phyloP scores from a whole-genome alignment of 148 eudicot species.

The Linanthus parryae region DNA sequence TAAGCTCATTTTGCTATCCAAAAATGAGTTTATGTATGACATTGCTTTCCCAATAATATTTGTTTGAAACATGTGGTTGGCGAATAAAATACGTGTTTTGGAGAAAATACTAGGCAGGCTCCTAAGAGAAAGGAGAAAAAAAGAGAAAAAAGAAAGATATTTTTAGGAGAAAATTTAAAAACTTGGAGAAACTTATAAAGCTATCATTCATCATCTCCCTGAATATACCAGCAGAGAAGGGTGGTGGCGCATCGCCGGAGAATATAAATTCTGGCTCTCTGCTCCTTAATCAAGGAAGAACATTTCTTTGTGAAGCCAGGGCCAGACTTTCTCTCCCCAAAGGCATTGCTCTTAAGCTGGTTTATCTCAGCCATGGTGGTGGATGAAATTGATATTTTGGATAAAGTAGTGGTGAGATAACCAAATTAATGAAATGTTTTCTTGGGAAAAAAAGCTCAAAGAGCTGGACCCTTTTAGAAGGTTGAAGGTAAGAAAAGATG shows the following conservation, averaged over 20 bases:
- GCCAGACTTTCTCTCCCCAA: constrained; percentile 25
- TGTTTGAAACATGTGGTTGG: not conserved
- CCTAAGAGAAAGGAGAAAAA: not conserved
- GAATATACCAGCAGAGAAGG: constrained; percentile 79
- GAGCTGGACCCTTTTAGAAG: constrained; percentile 49
- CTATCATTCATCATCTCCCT: constrained; percentile 72
- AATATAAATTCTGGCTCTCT: constrained; percentile 67
- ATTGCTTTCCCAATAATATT: not conserved
- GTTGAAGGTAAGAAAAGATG: not conserved
- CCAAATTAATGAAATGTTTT: not conserved
- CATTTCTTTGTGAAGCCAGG: constrained; percentile 62
- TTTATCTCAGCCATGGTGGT: constrained; percentile 38
- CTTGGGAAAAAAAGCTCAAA: constrained; percentile 23
- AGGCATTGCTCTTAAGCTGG: constrained; percentile 11
- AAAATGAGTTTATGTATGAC: not conserved
- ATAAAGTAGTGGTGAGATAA: not conserved
- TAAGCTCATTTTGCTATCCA: not conserved
- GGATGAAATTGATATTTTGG: not conserved
- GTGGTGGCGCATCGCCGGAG: constrained; percentile 81
- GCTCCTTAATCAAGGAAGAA: constrained; percentile 66
- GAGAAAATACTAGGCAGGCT: not conserved
- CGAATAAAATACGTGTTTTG: not conserved
- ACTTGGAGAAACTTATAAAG: no score
- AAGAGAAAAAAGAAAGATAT: not conserved
- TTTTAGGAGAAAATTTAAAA: no score